Evolutionary conservation across 2,329 filamentous ascomycete species (phyloP).

Genomic region (Fusarium newnesense): DNA sequence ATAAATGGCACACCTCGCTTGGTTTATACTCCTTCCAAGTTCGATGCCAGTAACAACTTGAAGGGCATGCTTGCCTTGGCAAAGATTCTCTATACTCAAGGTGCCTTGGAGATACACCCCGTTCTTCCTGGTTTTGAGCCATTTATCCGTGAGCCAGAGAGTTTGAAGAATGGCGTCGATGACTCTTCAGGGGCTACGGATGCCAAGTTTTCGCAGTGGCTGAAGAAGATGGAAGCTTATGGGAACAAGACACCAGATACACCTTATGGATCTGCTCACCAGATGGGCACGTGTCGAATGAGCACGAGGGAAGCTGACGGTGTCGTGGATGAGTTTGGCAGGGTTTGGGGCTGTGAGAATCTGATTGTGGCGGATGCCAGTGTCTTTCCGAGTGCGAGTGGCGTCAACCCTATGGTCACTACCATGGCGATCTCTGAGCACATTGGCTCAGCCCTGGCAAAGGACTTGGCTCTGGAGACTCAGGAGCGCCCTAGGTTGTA

Average conservation of each 20-base stretch:
- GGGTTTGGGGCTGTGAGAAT: conserved; percentile 1
- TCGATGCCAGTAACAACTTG: background rate
- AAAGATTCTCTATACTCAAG: background rate
- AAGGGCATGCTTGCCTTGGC: background rate
- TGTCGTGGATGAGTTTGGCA: background rate
- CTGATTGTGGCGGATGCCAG: background rate
- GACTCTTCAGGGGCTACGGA: background rate
- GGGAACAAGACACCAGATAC: conserved; percentile 7
- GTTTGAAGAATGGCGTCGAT: accelerated
- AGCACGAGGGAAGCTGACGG: background rate
- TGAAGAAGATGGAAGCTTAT: background rate
- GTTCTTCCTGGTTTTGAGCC: background rate
- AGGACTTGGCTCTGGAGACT: background rate
- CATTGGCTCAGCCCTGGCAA: background rate
- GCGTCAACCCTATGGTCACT: background rate
- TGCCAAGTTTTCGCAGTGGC: background rate
- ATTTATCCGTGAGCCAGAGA: background rate
- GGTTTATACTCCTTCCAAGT: background rate
- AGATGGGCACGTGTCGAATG: conserved; percentile 1
- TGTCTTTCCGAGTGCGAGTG: background rate
- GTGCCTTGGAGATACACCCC: background rate
- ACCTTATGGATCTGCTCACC: background rate
- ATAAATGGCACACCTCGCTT: background rate
- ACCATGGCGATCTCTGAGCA: conserved; percentile 1
- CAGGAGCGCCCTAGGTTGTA: background rate